Base-by-base conservation (phyloP, 179 eudicot genomes). In the Actinidia polygama region DNA sequence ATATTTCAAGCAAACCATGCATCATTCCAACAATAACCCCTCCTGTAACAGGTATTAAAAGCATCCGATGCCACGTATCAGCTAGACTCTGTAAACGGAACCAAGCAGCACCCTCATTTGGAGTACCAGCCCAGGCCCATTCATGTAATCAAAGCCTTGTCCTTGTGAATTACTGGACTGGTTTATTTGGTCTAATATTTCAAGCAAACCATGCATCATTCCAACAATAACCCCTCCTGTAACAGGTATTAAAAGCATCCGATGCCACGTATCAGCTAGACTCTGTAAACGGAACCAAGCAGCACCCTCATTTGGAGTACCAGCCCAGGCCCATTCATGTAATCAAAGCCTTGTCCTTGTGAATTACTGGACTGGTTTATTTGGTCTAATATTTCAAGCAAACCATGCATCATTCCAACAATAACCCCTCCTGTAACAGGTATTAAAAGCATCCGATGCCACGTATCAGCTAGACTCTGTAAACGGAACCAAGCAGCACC, bases 321-420 rank as follows among this genome's bases (percentile, higher is more conserved):
- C 99, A 81, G 97, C 99, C 99, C 99, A 96, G 50, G 94, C 96
- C 95, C 95, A 94, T 88, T 95, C 97, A 88, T 94, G 99, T 89
- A 95, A 88, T 93, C 91, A 55, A 91, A 83, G 26, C 93, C 97
- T 78, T 91, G 96, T 69, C 88, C 90, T 81, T 92, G 87, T 59
- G 92, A 79, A 89, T 93, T 84, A 84, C 77, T 88, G 54, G 96
- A 72, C 75, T 91, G 94, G 72, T 87, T 94, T 82, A 96, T 92
- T 87, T 96, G 99, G 30, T 90, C 91, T 82, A 96, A 84, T 81
- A 93, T 92, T 87, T 96, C 99, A 72, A 92, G 90, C 79, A 96
- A 92, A 70, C 99, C 96, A 85, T 96, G 98, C 92, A 95, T 86
- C 95, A 96, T 89, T 74, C 98, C 99, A n/a, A 96, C 99, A 78